Evolutionary conservation across 192 early-diverging fungal genomes (phyloP).

Genomic region (Oehlia diaphana): DNA sequence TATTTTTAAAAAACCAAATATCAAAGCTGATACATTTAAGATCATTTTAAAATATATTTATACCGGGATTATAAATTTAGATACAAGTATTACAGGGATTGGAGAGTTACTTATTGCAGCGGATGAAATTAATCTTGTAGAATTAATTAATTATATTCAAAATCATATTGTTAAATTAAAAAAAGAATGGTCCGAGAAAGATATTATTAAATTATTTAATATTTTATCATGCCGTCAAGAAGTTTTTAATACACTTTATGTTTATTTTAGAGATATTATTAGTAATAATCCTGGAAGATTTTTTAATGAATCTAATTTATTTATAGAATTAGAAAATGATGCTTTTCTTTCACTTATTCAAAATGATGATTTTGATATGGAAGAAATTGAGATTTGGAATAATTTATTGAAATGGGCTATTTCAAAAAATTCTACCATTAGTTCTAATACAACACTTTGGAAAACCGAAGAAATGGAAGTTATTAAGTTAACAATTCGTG

Average conservation of each 20-base stretch:
- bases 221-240: not conserved
- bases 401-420: constrained; percentile 13
- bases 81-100: not conserved
- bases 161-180: not conserved
- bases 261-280: no score
- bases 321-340: not conserved
- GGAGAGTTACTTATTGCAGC: constrained; percentile 5
- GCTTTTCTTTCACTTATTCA: constrained; percentile 5
- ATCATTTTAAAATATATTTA: no score
- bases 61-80: not conserved
- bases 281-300: not conserved
- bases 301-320: not conserved
- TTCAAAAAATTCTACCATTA: not conserved
- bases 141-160: constrained; percentile 15
- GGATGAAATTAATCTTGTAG: constrained; percentile 1
- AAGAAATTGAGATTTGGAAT: constrained; percentile 26
- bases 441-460: not conserved
- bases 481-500: not conserved
- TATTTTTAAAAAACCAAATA: constrained; percentile 24
- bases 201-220: not conserved
- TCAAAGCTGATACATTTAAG: not conserved
- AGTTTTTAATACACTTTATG: no score
- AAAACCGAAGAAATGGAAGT: not conserved
- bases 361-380: constrained; percentile 18
- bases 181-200: not conserved